These are phyloP conservation scores for Botrytis cinerea DNA, from an alignment of 2,329 filamentous ascomycete genomes.

Conservation along the genomic window DNA sequence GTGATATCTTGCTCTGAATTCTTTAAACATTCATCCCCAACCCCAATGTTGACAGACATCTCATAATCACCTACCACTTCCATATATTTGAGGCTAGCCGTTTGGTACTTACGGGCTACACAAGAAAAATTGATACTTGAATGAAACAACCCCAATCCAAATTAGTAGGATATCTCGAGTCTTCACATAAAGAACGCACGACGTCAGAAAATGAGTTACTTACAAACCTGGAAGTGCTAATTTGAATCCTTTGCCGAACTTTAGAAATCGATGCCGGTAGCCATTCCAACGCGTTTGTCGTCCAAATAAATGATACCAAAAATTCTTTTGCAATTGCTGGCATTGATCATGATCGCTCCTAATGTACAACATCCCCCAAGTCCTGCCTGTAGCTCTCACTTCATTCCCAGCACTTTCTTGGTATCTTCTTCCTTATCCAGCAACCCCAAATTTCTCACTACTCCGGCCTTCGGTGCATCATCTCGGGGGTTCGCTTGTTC, in stretches of 20 bases:
- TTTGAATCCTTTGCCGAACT: no score
- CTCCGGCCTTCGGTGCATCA: constrained; percentile 76
- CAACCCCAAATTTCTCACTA: constrained; percentile 85
- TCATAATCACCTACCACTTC: neutral
- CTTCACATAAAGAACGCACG: neutral
- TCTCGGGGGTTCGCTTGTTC: constrained; percentile 75
- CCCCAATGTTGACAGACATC: neutral
- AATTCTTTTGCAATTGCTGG: constrained; percentile 6
- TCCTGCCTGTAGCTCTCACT: constrained; percentile 32
- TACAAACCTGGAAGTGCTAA: neutral
- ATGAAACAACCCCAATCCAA: neutral
- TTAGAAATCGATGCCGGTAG: neutral
- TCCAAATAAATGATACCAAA: neutral
- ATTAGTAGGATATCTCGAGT: neutral
- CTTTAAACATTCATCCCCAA: neutral
- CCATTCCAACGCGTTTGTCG: neutral
- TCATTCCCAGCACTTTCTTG: constrained; percentile 53
- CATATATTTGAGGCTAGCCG: neutral
- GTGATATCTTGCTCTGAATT: neutral
- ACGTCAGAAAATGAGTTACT: neutral
- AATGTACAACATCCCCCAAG: constrained; percentile 38
- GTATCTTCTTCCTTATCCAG: constrained; percentile 82
- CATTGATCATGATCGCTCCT: constrained; percentile 28
- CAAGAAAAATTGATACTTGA: neutral
- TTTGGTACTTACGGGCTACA: neutral